Conservation (phyloP, 192 early-diverging fungal species). For the Linnemannia elongata region DNA sequence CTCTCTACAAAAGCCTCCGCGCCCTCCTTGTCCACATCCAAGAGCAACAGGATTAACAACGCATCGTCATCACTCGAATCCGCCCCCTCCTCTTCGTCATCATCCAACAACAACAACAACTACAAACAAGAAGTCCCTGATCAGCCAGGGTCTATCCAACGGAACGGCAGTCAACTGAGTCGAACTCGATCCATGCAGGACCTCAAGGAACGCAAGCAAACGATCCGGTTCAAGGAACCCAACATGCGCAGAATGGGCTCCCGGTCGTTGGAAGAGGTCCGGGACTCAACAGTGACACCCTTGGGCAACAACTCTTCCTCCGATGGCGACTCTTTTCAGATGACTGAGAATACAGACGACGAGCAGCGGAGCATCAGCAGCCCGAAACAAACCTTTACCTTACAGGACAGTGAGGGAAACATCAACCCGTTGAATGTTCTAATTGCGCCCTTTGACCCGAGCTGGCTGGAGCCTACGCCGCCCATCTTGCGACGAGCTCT, state of each 20-base stretch:
- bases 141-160: background rate
- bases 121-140: background rate
- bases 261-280: constrained; percentile 42
- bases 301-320: background rate
- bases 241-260: constrained; percentile 19
- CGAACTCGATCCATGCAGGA: constrained; percentile 40
- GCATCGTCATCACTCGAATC: background rate
- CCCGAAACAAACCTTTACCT: constrained; percentile 40
- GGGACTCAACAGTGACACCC: background rate
- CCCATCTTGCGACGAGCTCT: constrained; percentile 36
- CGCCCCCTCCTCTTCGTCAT: background rate
- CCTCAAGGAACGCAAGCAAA: constrained; percentile 14
- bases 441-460: constrained; percentile 49
- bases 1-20: background rate
- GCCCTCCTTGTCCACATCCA: background rate
- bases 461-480: constrained; percentile 47
- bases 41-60: background rate
- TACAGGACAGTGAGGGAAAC: constrained; percentile 45
- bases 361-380: constrained; percentile 20
- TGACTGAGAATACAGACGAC: background rate
- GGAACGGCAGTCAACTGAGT: constrained; percentile 12
- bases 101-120: background rate
- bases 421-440: constrained; percentile 41
- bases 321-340: constrained; percentile 16
- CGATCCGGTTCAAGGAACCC: constrained; percentile 29